Percentiles rank a stretch among this genome's conserved stretches.
phyloP scores from a whole-genome alignment of 495 filamentous ascomycete genomes.

The Aspergillus panamensis region DNA sequence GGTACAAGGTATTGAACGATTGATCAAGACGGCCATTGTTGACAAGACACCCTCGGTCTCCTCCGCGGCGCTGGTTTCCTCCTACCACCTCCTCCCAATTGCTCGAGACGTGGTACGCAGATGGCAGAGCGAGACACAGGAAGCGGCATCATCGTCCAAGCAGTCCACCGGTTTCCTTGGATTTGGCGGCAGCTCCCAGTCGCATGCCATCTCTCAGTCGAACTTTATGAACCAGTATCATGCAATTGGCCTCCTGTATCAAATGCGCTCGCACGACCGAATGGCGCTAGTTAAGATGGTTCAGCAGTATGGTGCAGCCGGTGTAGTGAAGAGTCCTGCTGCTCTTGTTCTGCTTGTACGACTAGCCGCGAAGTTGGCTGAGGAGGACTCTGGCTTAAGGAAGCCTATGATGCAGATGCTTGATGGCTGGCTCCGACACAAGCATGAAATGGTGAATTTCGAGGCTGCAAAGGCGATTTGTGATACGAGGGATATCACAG shows the following conservation, averaged over 20 bases:
- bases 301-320: conserved; percentile 89
- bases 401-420: conserved; percentile 93
- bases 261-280: conserved; percentile 95
- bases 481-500: conserved; percentile 87
- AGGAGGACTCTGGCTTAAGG: conserved; percentile 83
- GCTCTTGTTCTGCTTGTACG: conserved; percentile 89
- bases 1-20: conserved; percentile 94
- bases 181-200: conserved; percentile 69
- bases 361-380: conserved; percentile 88
- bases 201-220: conserved; percentile 62
- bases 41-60: conserved; percentile 98
- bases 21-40: conserved; percentile 98
- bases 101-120: conserved; percentile 91
- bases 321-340: conserved; percentile 90
- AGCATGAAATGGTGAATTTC: conserved; percentile 99
- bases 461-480: conserved; percentile 98
- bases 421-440: conserved; percentile 95
- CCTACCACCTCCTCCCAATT: conserved; percentile 96
- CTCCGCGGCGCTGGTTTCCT: conserved; percentile 93
- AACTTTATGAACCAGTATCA: conserved; percentile 98
- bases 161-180: conserved; percentile 86
- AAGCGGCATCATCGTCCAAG: conserved; percentile 87
- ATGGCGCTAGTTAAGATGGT: conserved; percentile 99
- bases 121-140: conserved; percentile 99
- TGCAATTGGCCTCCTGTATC: conserved; percentile 94